phyloP scores from a whole-genome alignment of 345 rosid genomes.

The Lenwebbia sp. region DNA sequence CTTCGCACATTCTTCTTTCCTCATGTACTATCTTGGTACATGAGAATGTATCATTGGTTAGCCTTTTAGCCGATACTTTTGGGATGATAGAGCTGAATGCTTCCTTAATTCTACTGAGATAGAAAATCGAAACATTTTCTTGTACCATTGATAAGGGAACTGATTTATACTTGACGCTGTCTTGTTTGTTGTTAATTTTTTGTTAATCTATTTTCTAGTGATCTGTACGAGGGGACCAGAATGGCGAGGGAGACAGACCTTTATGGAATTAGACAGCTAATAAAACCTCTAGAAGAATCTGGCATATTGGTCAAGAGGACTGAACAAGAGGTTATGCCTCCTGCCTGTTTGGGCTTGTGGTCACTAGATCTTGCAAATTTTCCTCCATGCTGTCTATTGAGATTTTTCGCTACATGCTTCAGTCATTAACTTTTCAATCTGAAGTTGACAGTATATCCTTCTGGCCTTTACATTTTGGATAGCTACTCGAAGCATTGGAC shows the following conservation, averaged over 20 bases:
- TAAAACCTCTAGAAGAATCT: slow-evolving; percentile 67
- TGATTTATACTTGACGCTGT: background rate
- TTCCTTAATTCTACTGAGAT: background rate
- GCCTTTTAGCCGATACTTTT: background rate
- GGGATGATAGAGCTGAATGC: background rate
- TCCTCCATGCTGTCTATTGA: background rate
- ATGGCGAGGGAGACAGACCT: slow-evolving; percentile 64
- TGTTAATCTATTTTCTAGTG: slow-evolving; percentile 27
- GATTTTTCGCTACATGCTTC: background rate
- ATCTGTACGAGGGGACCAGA: slow-evolving; percentile 87
- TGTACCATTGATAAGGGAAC: background rate
- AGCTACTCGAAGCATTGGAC: slow-evolving; percentile 61
- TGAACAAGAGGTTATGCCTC: slow-evolving; percentile 60
- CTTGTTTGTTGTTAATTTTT: background rate
- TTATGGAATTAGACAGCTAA: slow-evolving; percentile 57
- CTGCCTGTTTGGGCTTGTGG: background rate
- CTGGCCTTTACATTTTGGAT: slow-evolving; percentile 1
- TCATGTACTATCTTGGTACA: background rate
- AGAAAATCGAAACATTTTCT: background rate
- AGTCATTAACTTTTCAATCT: background rate
- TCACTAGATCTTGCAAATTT: background rate
- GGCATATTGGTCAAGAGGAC: slow-evolving; percentile 58
- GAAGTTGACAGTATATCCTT: background rate
- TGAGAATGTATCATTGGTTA: background rate
- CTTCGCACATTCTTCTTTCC: background rate